phyloP scores from a whole-genome alignment of 1,139 yeast species.

The Scheffersomyces stambukii region DNA sequence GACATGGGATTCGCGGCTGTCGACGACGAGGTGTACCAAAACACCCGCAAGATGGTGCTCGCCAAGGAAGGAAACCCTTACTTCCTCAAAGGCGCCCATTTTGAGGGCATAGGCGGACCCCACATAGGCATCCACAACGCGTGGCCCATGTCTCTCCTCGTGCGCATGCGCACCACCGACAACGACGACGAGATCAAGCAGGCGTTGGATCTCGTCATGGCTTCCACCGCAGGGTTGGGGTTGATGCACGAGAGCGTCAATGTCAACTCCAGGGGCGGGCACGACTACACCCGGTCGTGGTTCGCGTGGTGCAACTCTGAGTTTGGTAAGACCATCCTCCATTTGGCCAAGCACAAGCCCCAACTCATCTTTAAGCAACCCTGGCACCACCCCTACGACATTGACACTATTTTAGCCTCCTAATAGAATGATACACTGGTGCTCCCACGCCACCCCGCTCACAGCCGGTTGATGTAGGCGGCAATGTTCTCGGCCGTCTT shows the following conservation, averaged over 20 bases:
- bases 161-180: slow-evolving; percentile 69
- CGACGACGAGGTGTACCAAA: slow-evolving; percentile 61
- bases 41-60: slow-evolving; percentile 74
- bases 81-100: slow-evolving; percentile 54
- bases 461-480: slow-evolving; percentile 45
- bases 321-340: slow-evolving; percentile 77
- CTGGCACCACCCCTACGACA: slow-evolving; percentile 25
- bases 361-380: slow-evolving; percentile 58
- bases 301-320: slow-evolving; percentile 95
- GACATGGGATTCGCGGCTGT: slow-evolving; percentile 62
- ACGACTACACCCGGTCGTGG: slow-evolving; percentile 69
- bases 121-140: slow-evolving; percentile 78
- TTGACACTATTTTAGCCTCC: slow-evolving; percentile 20
- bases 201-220: slow-evolving; percentile 49
- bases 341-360: slow-evolving; percentile 72
- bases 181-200: slow-evolving; percentile 63
- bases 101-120: slow-evolving; percentile 87
- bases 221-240: slow-evolving; percentile 69
- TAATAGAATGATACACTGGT: slow-evolving; percentile 1
- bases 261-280: slow-evolving; percentile 52
- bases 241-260: slow-evolving; percentile 81
- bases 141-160: slow-evolving; percentile 85
- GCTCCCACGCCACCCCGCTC: too few relatives aligned
- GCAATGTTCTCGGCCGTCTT: slow-evolving; percentile 71
- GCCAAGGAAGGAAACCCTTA: slow-evolving; percentile 75